phyloP scores from a whole-genome alignment of 2,329 filamentous ascomycete species.

The Stagonosporopsis chrysanthemi region DNA sequence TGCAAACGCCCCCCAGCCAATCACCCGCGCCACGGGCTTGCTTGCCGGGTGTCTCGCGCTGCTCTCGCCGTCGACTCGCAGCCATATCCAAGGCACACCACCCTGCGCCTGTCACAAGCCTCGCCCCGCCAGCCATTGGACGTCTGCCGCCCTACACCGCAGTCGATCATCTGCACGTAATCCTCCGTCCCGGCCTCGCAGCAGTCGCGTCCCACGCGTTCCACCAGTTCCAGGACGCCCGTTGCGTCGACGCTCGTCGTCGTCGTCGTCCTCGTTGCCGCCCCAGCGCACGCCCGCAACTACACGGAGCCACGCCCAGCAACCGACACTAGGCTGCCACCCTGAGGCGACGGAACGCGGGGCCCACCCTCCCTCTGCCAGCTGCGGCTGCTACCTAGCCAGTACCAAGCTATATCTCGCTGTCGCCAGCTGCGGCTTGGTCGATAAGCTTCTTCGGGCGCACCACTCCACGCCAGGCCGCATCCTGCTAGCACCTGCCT shows the following conservation, averaged over 20 bases:
- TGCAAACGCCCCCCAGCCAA: constrained; percentile 32
- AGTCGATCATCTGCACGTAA: constrained; percentile 63
- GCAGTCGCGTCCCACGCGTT: constrained; percentile 24
- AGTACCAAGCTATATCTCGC: constrained; percentile 35
- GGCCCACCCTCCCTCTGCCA: background rate
- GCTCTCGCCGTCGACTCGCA: constrained; percentile 4
- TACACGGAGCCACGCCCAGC: constrained; percentile 18
- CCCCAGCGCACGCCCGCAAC: constrained; percentile 17
- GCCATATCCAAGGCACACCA: constrained; percentile 18
- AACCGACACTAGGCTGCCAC: constrained; percentile 24
- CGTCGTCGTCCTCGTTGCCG: constrained; percentile 21
- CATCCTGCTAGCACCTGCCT: constrained; percentile 17
- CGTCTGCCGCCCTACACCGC: constrained; percentile 29
- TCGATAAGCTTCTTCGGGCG: constrained; percentile 37
- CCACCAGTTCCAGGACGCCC: constrained; percentile 23
- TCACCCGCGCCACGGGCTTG: constrained; percentile 35
- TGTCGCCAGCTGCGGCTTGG: constrained; percentile 50
- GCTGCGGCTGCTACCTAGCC: constrained; percentile 13
- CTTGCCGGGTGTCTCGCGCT: constrained; percentile 18
- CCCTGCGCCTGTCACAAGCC: constrained; percentile 45
- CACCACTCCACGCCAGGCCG: constrained; percentile 22
- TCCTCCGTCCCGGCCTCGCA: constrained; percentile 52
- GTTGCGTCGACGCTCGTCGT: constrained; percentile 22
- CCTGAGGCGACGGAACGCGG: constrained; percentile 17
- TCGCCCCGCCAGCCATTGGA: constrained; percentile 48